Evolutionary conservation across 163 green algal genomes (phyloP).

Genomic region (Prototheca cutis): DNA sequence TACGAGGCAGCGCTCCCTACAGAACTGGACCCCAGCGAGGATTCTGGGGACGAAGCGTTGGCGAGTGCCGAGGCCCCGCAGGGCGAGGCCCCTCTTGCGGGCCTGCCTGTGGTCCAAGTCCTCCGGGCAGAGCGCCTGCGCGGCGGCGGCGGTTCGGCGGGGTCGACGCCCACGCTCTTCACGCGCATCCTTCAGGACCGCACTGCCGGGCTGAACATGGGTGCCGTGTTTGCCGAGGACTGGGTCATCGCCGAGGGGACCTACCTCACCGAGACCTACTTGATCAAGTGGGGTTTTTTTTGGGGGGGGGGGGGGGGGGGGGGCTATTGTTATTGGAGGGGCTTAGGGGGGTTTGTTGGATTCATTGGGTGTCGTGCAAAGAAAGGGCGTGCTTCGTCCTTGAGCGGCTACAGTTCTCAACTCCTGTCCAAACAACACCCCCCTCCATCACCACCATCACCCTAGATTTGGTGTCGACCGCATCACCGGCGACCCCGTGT

Average conservation of each 20-base stretch:
- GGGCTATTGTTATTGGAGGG: no score
- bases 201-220: slow-evolving; percentile 7
- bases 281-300: background rate
- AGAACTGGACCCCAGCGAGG: background rate
- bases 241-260: slow-evolving; percentile 12
- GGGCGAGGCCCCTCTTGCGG: background rate
- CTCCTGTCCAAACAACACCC: no score
- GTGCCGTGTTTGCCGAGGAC: slow-evolving; percentile 8
- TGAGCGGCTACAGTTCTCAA: no score
- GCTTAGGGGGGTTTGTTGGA: no score
- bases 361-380: no score
- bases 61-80: background rate
- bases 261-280: slow-evolving; percentile 4
- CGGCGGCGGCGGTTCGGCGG: background rate
- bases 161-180: background rate
- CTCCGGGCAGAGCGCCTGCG: background rate
- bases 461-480: background rate
- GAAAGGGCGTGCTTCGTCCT: no score
- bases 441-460: background rate
- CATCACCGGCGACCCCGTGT: background rate
- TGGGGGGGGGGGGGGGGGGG: no score
- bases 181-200: slow-evolving; percentile 5
- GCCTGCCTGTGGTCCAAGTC: background rate
- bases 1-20: background rate
- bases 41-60: background rate